Evolutionary conservation across 331 rosid species (phyloP).

Genomic region (Quercus lobata): DNA sequence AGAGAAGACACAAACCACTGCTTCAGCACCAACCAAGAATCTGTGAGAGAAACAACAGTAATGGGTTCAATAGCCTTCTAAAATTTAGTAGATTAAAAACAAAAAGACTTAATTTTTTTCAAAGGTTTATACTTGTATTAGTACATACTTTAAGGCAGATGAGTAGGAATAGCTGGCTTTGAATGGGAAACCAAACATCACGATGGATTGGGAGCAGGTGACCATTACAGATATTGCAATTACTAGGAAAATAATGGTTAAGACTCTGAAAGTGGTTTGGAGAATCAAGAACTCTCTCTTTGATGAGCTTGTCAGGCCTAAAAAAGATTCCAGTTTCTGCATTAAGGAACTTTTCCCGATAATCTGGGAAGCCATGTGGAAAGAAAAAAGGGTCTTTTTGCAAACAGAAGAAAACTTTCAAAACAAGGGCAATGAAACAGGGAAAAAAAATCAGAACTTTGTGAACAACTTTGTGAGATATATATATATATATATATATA

Average conservation of each 20-base stretch:
- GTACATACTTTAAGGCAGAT: slow-evolving; percentile 45
- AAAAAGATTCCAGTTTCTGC: slow-evolving; percentile 26
- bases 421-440: background rate
- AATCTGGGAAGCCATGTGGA: background rate
- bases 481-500: background rate
- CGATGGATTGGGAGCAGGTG: slow-evolving; percentile 52
- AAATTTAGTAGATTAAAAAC: no score
- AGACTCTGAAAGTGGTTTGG: slow-evolving; percentile 43
- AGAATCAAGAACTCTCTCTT: slow-evolving; percentile 11
- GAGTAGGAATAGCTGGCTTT: slow-evolving; percentile 59
- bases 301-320: background rate
- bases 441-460: background rate
- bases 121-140: background rate
- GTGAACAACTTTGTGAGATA: background rate
- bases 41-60: slow-evolving; percentile 17
- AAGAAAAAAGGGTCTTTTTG: background rate
- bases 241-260: slow-evolving; percentile 35
- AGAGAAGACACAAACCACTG: slow-evolving; percentile 38
- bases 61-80: no score
- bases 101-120: background rate
- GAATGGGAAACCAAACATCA: slow-evolving; percentile 21
- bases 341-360: slow-evolving; percentile 15
- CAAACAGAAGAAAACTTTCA: background rate
- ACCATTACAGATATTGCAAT: slow-evolving; percentile 40
- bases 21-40: slow-evolving; percentile 58